phyloP scores from a whole-genome alignment of 108 stramenopile genomes.

The Aurantiochytrium sp. region DNA sequence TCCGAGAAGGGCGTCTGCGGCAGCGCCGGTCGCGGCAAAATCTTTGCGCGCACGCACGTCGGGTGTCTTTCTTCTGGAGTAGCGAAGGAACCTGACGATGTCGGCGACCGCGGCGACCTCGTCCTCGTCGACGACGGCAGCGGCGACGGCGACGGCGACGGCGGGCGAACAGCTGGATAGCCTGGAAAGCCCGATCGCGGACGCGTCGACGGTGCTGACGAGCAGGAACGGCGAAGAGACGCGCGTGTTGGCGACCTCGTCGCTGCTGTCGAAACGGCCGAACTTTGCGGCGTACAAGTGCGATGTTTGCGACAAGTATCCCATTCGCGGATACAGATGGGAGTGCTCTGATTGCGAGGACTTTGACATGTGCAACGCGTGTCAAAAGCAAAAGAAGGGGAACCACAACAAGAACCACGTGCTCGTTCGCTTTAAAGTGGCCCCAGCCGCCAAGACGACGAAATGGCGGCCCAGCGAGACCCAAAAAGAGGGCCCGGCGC shows the following conservation, averaged over 20 bases:
- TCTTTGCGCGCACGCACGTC: too few relatives aligned
- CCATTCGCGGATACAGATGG: not conserved
- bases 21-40: too few relatives aligned
- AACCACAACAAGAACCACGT: not conserved
- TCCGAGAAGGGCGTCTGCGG: too few relatives aligned
- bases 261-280: not conserved
- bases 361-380: conserved; percentile 10
- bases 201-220: not conserved
- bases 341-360: not conserved
- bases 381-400: not conserved
- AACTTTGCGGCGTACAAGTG: not conserved
- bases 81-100: too few relatives aligned
- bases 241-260: not conserved
- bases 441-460: not conserved
- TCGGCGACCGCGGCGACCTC: too few relatives aligned
- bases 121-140: too few relatives aligned
- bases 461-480: not conserved
- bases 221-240: not conserved
- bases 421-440: not conserved
- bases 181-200: not conserved
- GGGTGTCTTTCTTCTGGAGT: too few relatives aligned
- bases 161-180: too few relatives aligned
- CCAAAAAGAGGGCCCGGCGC: not conserved
- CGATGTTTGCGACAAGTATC: not conserved
- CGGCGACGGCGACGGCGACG: too few relatives aligned